A percentile compares a stretch with the other conserved stretches of the same genome.
Evolutionary conservation across 257 asterid genomes (phyloP).

Genomic region (Orobanche coerulescens): DNA sequence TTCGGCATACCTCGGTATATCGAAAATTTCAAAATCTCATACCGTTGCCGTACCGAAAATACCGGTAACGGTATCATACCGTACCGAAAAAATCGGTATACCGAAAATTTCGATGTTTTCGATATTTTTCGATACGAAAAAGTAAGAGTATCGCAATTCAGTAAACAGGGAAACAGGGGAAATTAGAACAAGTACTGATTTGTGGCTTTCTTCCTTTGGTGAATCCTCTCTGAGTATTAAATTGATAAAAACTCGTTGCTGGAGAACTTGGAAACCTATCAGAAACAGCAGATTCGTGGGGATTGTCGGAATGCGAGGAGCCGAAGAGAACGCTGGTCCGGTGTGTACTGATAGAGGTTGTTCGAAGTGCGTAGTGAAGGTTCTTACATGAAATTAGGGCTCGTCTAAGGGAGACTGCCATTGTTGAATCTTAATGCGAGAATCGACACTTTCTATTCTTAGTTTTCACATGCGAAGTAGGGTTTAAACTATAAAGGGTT

Average conservation of each 20-base stretch:
- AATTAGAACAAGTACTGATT: slow-evolving; percentile 24
- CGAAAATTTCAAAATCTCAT: no score
- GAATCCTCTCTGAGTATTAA: slow-evolving; percentile 46
- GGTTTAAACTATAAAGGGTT: no score
- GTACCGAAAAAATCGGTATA: no score
- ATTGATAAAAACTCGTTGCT: slow-evolving; percentile 18
- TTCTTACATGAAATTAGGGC: slow-evolving; percentile 39
- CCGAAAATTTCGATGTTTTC: no score
- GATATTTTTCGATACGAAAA: no score
- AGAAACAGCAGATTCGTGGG: slow-evolving; percentile 23
- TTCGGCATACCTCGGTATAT: no score
- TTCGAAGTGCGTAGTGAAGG: slow-evolving; percentile 32
- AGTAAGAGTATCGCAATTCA: slow-evolving; percentile 5
- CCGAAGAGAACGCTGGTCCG: slow-evolving; percentile 20
- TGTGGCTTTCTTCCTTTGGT: slow-evolving; percentile 68
- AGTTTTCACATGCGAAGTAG: neutral
- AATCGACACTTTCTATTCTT: neutral
- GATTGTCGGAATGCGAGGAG: slow-evolving; percentile 23
- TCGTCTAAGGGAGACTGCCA: slow-evolving; percentile 56
- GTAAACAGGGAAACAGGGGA: neutral
- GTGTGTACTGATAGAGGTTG: slow-evolving; percentile 30
- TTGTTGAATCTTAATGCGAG: slow-evolving; percentile 22
- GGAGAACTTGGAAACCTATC: slow-evolving; percentile 21
- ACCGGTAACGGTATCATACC: no score
- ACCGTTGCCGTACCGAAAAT: no score